Conservation (phyloP, 2,329 filamentous ascomycete species). For the Colletotrichum endophyticum region DNA sequence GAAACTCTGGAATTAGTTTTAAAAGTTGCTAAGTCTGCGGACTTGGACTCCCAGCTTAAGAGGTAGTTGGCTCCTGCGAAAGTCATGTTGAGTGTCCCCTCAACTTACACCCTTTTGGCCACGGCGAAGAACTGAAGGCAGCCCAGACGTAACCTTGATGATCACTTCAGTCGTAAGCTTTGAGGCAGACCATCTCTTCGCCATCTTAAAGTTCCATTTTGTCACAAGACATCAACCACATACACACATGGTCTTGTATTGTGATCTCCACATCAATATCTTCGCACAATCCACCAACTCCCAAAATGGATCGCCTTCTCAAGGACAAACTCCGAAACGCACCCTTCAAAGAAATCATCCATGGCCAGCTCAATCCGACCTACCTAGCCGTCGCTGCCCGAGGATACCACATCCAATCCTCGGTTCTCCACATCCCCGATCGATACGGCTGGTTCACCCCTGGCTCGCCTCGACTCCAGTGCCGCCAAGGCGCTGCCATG, state of each 20-base stretch:
- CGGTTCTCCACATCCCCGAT: not conserved
- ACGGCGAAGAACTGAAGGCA: not conserved
- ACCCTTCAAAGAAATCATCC: not conserved
- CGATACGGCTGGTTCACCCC: not conserved
- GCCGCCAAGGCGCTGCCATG: not conserved
- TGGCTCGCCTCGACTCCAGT: not conserved
- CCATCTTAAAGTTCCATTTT: not conserved
- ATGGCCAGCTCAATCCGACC: not conserved
- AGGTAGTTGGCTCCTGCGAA: not conserved
- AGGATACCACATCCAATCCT: not conserved
- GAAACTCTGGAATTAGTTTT: not conserved
- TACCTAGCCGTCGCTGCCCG: not conserved
- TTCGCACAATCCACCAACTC: not conserved
- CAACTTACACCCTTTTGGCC: not conserved
- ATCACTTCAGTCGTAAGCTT: too few species aligned
- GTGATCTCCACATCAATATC: not conserved
- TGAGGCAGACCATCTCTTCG: too few species aligned
- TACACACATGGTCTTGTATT: not conserved
- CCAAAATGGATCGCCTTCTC: not conserved
- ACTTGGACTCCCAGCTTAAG: not conserved
- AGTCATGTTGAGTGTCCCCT: not conserved
- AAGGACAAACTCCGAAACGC: not conserved
- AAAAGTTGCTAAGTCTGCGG: too few species aligned
- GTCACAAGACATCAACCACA: not conserved
- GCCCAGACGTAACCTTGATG: not conserved